Conservation (phyloP, 169 alveolate genomes). For the Plasmodium malariae region DNA sequence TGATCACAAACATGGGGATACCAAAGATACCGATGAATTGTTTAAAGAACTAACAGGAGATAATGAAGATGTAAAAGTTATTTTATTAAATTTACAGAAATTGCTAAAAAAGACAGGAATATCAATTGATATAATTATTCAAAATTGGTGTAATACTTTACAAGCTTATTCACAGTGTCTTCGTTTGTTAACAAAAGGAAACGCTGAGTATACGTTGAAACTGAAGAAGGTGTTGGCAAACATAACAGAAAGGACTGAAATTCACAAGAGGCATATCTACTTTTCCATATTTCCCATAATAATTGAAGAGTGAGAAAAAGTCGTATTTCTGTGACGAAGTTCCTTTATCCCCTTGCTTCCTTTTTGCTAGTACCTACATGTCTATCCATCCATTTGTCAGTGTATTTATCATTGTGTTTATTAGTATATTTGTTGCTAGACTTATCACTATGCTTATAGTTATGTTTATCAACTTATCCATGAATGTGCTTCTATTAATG, state of each 20-base stretch:
- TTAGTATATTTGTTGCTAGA: too few relatives aligned
- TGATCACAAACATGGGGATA: not conserved
- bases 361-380: not conserved
- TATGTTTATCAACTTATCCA: too few relatives aligned
- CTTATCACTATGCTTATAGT: too few relatives aligned
- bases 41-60: conserved; percentile 2
- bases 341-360: too few relatives aligned
- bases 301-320: conserved; percentile 37
- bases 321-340: too few relatives aligned
- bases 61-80: conserved; percentile 41
- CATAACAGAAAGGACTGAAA: conserved; percentile 45
- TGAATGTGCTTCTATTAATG: too few relatives aligned
- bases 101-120: conserved; percentile 64
- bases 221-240: conserved; percentile 33
- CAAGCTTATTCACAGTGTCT: conserved; percentile 73
- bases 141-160: conserved; percentile 74
- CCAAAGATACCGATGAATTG: not conserved
- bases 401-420: not conserved
- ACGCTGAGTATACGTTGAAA: conserved; percentile 60
- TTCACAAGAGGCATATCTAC: conserved; percentile 44
- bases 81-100: conserved; percentile 39
- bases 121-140: conserved; percentile 71
- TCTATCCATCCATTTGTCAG: not conserved
- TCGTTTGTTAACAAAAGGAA: conserved; percentile 59
- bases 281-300: conserved; percentile 71